Conservation (phyloP, 106 monocot species). For the Phalaenopsis aphrodite region DNA sequence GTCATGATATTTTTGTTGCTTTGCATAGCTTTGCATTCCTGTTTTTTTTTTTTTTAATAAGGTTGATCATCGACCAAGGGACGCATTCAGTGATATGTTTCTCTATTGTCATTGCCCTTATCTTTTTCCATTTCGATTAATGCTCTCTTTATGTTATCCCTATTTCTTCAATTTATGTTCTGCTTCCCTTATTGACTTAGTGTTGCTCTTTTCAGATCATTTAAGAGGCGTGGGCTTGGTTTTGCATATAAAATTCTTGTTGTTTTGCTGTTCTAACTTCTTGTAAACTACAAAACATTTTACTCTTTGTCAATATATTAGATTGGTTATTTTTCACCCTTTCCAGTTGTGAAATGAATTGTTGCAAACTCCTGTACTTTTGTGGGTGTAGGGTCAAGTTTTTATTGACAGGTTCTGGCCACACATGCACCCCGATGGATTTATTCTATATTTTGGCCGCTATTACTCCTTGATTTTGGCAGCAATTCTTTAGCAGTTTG, state of each 20-base stretch:
- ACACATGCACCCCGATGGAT: background rate
- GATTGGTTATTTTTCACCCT: background rate
- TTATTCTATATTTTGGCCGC: background rate
- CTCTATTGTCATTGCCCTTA: background rate
- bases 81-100: no score
- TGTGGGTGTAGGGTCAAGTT: background rate
- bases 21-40: background rate
- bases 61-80: no score
- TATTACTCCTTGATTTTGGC: background rate
- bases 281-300: background rate
- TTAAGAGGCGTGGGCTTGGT: background rate
- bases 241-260: background rate
- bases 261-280: background rate
- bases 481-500: background rate
- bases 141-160: background rate
- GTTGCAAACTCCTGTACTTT: background rate
- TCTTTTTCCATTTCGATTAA: background rate
- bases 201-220: background rate
- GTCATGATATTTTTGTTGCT: background rate
- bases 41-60: no score
- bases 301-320: background rate
- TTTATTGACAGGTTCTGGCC: background rate
- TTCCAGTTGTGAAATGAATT: background rate
- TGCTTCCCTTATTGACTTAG: background rate
- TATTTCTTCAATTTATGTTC: background rate